Evolutionary conservation across 805 yeast genomes (phyloP).

Genomic region (Yarrowia sp.): DNA sequence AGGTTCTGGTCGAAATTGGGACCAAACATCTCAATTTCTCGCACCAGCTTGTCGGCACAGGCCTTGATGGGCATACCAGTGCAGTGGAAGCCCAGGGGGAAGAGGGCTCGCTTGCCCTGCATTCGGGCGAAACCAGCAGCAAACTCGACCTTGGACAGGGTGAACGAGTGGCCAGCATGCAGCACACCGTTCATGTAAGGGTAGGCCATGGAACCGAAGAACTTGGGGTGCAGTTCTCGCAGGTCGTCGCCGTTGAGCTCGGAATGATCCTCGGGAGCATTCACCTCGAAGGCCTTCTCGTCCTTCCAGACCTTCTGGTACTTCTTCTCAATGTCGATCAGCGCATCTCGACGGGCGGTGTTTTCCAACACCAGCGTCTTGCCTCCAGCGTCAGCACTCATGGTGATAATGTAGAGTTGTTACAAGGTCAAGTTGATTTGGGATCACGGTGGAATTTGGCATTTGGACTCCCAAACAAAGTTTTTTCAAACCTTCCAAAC

Average conservation of each 20-base stretch:
- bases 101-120: constrained; percentile 89
- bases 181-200: constrained; percentile 99
- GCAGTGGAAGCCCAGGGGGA: constrained; percentile 98
- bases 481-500: not conserved
- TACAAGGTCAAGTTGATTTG: not conserved
- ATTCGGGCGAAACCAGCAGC: constrained; percentile 93
- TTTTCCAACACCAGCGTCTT: constrained; percentile 36
- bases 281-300: constrained; percentile 81
- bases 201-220: constrained; percentile 92
- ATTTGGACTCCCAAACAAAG: not conserved
- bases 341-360: constrained; percentile 93
- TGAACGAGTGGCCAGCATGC: constrained; percentile 97
- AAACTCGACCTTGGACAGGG: constrained; percentile 91
- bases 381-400: constrained; percentile 35
- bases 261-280: constrained; percentile 83
- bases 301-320: constrained; percentile 89
- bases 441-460: constrained; percentile 9
- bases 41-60: constrained; percentile 90
- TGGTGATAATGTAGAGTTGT: not conserved
- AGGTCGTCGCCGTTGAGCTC: constrained; percentile 71
- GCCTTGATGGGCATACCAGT: constrained; percentile 98
- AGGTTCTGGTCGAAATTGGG: constrained; percentile 61
- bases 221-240: constrained; percentile 82
- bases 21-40: constrained; percentile 94
- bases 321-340: constrained; percentile 85